Evolutionary conservation across 1,139 yeast genomes (phyloP), one percentile per base, ranked within the genome.

Genomic region (Candida tetrigidarum): DNA sequence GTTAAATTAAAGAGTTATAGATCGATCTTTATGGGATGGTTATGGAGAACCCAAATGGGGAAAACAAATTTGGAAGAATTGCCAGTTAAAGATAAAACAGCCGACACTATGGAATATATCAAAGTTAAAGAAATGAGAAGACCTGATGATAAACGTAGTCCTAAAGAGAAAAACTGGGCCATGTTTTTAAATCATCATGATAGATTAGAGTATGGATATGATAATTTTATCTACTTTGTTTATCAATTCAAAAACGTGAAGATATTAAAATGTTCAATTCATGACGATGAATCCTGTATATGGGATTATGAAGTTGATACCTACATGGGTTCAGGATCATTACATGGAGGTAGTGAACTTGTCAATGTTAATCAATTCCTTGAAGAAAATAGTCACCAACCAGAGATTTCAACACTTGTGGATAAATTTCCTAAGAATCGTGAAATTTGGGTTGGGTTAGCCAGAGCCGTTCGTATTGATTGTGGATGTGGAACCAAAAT

Each of bases 401-500:
- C 27, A 46, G 34, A 48, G 10, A 32, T 20, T 33, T 15, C 44
- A 33, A 27, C 18, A 42, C 3, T 47, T 53, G 33, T 12, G 12
- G 19, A 28, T 34, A 69, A 70, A 10, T 51, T 57, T 4, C 67
- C 64, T 6, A 30, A 34, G 8, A 26, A 25, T 23, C 60, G 74
- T 36, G 69, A 73, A 45, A 59, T 75, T 53, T 78, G 79, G 73
- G 56, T 77, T 32, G 79, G 79, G 4, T 71, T 77, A 55, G 78
- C 77, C 0, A 66, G 79, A 52, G 66, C 78, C 4, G 78, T 74
- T 51, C 52, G 76, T 12, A 60, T 62, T 36, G 50, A 64, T 6
- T 76, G 81, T 61, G 79, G 80, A 1, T 77, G 82, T 58, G 77
- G 79, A 35, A 59, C 57, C 16, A 62, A 66, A 15, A 65, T 71